These are phyloP conservation scores for Brassica incana DNA, from an alignment of 345 rosid species.

Conservation along the genomic window DNA sequence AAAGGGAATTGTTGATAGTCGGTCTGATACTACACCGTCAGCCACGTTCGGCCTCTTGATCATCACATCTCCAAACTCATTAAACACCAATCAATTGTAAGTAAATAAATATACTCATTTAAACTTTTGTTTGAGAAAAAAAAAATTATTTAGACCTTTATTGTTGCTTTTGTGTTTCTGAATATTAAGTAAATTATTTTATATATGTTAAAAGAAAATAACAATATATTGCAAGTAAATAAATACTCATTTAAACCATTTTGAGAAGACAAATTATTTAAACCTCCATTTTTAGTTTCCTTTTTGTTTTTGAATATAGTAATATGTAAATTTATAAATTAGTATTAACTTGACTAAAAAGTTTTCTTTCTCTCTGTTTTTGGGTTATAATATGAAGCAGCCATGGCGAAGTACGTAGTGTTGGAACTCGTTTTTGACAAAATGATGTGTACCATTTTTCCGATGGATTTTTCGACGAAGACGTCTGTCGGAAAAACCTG, in stretches of 20 bases:
- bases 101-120: background rate
- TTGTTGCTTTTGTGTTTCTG: background rate
- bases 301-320: too few species aligned
- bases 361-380: slow-evolving; percentile 28
- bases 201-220: too few species aligned
- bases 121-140: background rate
- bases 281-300: too few species aligned
- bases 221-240: too few species aligned
- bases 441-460: too few species aligned
- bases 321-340: background rate
- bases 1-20: slow-evolving; percentile 27
- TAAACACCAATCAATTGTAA: slow-evolving; percentile 42
- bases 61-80: slow-evolving; percentile 41
- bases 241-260: too few species aligned
- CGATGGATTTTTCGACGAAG: too few species aligned
- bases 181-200: background rate
- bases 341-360: background rate
- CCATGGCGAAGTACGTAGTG: slow-evolving; percentile 34
- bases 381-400: slow-evolving; percentile 31
- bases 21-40: slow-evolving; percentile 36
- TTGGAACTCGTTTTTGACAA: too few species aligned
- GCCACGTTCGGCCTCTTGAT: slow-evolving; percentile 41
- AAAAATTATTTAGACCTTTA: background rate
- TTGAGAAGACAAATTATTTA: too few species aligned
- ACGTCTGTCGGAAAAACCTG: too few species aligned